Percentiles rank a stretch among this genome's conserved stretches.
Evolutionary conservation across 164 flowering plant genomes (phyloP).

Genomic region (Aristolochia fimbriata): DNA sequence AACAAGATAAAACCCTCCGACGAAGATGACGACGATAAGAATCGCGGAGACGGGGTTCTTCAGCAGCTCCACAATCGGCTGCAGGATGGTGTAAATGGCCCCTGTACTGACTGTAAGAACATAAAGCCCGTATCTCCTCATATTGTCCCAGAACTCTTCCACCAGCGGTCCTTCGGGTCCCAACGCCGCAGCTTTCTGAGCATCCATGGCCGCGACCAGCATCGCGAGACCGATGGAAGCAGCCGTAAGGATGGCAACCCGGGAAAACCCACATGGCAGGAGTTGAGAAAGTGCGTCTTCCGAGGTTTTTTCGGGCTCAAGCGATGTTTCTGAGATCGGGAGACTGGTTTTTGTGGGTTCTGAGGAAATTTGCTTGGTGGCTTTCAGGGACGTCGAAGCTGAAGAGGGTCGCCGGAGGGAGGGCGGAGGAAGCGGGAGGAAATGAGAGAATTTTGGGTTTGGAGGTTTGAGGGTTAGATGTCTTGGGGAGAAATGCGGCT

Average conservation of each 20-base stretch:
- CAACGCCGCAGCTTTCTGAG: conserved; percentile 53
- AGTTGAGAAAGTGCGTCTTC: conserved; percentile 2
- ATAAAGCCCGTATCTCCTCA: conserved; percentile 78
- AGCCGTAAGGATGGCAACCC: conserved; percentile 36
- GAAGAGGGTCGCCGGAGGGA: not conserved
- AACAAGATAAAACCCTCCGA: conserved; percentile 47
- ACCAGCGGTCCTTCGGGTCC: conserved; percentile 89
- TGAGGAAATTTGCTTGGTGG: not conserved
- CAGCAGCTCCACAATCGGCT: conserved; percentile 61
- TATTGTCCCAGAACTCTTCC: conserved; percentile 93
- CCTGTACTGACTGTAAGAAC: conserved; percentile 81
- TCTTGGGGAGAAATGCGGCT: not conserved
- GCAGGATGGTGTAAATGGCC: conserved; percentile 49
- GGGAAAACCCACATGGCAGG: conserved; percentile 20
- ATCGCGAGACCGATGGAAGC: conserved; percentile 42
- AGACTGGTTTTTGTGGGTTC: conserved; percentile 1
- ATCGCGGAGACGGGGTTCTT: conserved; percentile 80
- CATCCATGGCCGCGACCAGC: conserved; percentile 36
- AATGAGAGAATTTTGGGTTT: not conserved
- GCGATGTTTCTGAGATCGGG: not conserved
- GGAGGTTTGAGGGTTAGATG: not conserved
- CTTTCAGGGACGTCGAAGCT: not conserved
- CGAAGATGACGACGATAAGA: conserved; percentile 47
- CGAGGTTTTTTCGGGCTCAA: not conserved
- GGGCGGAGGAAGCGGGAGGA: not conserved